Base-by-base conservation (phyloP, 1,284 basidiomycete genomes). In the Cronartium quercuum region DNA sequence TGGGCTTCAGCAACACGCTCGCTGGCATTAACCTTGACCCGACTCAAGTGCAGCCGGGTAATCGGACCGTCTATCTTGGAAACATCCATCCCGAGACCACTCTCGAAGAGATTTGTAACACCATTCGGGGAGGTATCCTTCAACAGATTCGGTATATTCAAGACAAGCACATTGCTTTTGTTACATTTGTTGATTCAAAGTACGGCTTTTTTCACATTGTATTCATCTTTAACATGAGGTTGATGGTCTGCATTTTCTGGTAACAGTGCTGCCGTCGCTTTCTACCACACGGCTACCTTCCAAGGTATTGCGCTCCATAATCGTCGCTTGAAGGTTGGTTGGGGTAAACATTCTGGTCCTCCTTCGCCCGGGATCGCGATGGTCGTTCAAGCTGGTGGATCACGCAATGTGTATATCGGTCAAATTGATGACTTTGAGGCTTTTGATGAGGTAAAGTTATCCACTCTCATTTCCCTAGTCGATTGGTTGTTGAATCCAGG, bases 21-120 rank as follows among this genome's bases (percentile, higher is more conserved):
- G 65, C 64, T 51, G 71, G 71, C 21, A 75, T 75, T 37, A 75
- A 66, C 40, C 57, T 75, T 18, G 71, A 75, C 34, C 65, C 71
- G 9, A 61, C 55, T 35, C 71, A 75, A 67, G 77, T 77, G 18
- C 78, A 80, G 57, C 77, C 77, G 34, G 84, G 91, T 78, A 96
- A 95, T 82, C 84, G 93, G 76, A 94, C 91, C 1, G 90, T 97
- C 47, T 96, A 96, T 82, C 84, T 96, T 65, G 93, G 93, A 6
- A 94, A 94, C 82, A 91, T 97, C 75, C 91, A 93, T 80, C 91
- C 92, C 0, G 94, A 96, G 84, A 94, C 92, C 29, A 90, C 88
- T 5, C 86, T 90, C 3, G 93, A 96, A 83, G 94, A 96, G 82
- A 83, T 96, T 77, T 96, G 93, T 84, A 96, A 96, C 80, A 88